Evolutionary conservation across 73 alveolate genomes (phyloP), one percentile per base, ranked within the genome.

Genomic region (Breviolum minutum): DNA sequence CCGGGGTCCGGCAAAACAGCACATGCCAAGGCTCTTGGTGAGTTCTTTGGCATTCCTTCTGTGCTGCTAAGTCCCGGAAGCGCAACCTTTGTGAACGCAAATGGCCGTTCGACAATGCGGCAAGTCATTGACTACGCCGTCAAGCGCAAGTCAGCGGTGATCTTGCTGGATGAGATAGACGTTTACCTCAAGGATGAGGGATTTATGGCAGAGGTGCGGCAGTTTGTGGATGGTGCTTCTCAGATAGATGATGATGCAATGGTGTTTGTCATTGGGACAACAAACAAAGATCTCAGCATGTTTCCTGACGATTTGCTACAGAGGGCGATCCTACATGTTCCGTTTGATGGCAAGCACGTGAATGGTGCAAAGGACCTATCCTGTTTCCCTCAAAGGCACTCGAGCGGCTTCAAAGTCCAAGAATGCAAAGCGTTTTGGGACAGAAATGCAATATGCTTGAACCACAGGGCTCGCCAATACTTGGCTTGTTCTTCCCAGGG

Each of bases 1-100:
- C 64, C 30, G 64, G 96, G 96, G 63, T 69, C 96, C 14, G 96
- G 96, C 32, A 90, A 90, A 66, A 90, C 96, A 3, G 87, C 96
- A 8, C 96, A 90, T 90, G 88, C 96, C 63, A 90, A 17, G 63
- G 96, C 96, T 0, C 24, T 90, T 26, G 96, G 88, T 19, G 63
- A 70, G 24, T 48, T 5, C 76, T 68, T 90, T 11, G 40, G 64
- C 19, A 70, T 71, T 2, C 96, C 96, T 14, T 90, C 88, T 48
- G 77, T 90, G 9, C 24, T 69, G 63, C 32, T 70, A 8, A 90
- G 71, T 40, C 85, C 96, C 0, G 87, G 74, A 63, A 70, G 26
- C 61, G 96, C 96, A 27, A 71, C 73, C 1, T 69, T 90, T 40
- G 96, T 90, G 48, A 30, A 11, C 16, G 10, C 70, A 16, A 77